Evolutionary conservation across 371 early-diverging fungal genomes (phyloP).

Genomic region (Mucor racemosus): DNA sequence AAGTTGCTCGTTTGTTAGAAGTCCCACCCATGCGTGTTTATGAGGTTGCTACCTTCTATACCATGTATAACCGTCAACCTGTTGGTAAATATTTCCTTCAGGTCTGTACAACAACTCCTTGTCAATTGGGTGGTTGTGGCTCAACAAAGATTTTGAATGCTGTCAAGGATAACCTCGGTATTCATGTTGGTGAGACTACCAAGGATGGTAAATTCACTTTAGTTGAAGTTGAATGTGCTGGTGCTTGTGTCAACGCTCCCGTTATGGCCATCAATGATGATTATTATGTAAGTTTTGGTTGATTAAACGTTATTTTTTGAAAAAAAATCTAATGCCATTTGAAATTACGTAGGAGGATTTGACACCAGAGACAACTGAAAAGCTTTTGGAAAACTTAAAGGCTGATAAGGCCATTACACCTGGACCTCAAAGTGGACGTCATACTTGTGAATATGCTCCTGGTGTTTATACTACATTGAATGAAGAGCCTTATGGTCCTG

Average conservation of each 20-base stretch:
- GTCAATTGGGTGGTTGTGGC: constrained; percentile 90
- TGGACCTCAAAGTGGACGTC: constrained; percentile 88
- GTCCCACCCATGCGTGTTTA: constrained; percentile 98
- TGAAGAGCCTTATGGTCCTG: constrained; percentile 90
- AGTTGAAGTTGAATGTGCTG: constrained; percentile 98
- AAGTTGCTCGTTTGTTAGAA: constrained; percentile 92
- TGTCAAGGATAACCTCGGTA: constrained; percentile 83
- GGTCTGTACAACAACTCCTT: constrained; percentile 98
- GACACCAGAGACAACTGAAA: constrained; percentile 89
- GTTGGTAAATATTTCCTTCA: constrained; percentile 98
- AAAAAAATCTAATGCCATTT: not conserved
- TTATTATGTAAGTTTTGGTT: constrained; percentile 76
- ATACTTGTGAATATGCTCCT: constrained; percentile 84
- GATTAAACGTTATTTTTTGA: not conserved
- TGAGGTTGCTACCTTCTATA: constrained; percentile 99
- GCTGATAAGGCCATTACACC: constrained; percentile 74
- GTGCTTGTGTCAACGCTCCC: constrained; percentile 98
- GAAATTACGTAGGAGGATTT: constrained; percentile 81
- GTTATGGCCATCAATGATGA: constrained; percentile 97
- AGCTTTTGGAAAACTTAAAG: constrained; percentile 88
- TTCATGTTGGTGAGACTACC: constrained; percentile 94
- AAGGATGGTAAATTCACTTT: constrained; percentile 93
- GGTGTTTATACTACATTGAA: constrained; percentile 85
- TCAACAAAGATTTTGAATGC: constrained; percentile 89
- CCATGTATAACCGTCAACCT: constrained; percentile 99